Percentiles rank a stretch among this genome's conserved stretches.
These are phyloP conservation scores for Podospora sp. DNA, from an alignment of 495 filamentous ascomycete species.

Conservation along the genomic window DNA sequence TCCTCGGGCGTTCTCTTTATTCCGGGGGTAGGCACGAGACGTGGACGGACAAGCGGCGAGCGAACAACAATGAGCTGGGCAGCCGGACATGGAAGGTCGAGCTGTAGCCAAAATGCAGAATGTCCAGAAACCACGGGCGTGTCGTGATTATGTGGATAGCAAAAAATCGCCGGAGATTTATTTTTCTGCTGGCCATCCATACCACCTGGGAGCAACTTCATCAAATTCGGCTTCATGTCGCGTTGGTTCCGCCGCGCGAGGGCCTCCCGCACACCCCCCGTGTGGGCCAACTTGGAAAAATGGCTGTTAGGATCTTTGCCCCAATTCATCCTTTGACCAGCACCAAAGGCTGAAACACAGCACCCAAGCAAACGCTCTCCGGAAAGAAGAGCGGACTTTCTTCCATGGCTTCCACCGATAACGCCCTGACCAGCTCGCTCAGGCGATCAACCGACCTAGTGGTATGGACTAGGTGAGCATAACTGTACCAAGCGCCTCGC, in stretches of 20 bases:
- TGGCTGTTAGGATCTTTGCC: constrained; percentile 37
- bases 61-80: constrained; percentile 31
- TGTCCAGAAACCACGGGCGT: constrained; percentile 8
- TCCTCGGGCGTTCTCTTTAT: constrained; percentile 35
- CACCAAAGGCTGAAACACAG: constrained; percentile 45
- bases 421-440: constrained; percentile 23
- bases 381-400: constrained; percentile 38
- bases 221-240: constrained; percentile 22
- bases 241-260: constrained; percentile 17
- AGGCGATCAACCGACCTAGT: constrained; percentile 43
- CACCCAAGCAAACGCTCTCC: constrained; percentile 35
- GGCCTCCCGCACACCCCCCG: constrained; percentile 7
- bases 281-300: constrained; percentile 41
- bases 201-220: background rate
- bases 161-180: constrained; percentile 18
- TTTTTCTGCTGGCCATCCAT: constrained; percentile 6
- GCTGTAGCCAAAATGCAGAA: constrained; percentile 22
- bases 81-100: constrained; percentile 41
- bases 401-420: constrained; percentile 37
- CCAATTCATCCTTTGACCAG: constrained; percentile 45
- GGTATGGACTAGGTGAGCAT: constrained; percentile 28
- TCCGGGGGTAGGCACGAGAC: constrained; percentile 28
- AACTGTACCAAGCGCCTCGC: background rate
- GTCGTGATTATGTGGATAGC: constrained; percentile 2
- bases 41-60: constrained; percentile 23